A percentile compares a stretch with the other conserved stretches of the same genome.
Conservation (phyloP, 129 eudicot genomes). For the Chrysanthemum lavandulifolium region DNA sequence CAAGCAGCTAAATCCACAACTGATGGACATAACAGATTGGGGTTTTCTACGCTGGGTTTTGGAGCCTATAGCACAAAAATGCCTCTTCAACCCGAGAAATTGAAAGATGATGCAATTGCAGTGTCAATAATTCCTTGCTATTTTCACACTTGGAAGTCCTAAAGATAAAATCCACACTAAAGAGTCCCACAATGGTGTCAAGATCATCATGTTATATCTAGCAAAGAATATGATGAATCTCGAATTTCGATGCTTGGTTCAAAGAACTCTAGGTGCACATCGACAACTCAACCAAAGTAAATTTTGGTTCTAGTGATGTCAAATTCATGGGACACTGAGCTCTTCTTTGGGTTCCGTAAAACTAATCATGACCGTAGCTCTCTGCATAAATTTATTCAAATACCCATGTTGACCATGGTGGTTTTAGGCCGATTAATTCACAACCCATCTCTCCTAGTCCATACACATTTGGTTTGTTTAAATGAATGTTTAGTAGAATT, state of each 20-base stretch:
- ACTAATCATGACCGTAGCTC: not conserved
- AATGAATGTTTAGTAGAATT: too few species aligned
- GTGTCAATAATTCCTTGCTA: conserved; percentile 27
- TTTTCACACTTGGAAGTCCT: conserved; percentile 28
- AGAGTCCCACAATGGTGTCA: conserved; percentile 9
- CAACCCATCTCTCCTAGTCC: conserved; percentile 26
- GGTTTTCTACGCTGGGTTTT: conserved; percentile 29
- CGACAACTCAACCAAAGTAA: conserved; percentile 17
- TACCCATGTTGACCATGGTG: conserved; percentile 27
- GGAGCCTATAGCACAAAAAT: conserved; percentile 35
- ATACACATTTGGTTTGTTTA: too few species aligned
- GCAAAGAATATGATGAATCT: conserved; percentile 34
- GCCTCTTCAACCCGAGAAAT: conserved; percentile 21
- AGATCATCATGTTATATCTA: conserved; percentile 22
- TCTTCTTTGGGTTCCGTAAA: not conserved
- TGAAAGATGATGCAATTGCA: conserved; percentile 24
- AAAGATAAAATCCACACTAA: conserved; percentile 28
- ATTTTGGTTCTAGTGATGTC: not conserved
- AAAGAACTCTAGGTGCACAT: conserved; percentile 17
- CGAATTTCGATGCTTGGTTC: conserved; percentile 31
- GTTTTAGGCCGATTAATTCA: conserved; percentile 24
- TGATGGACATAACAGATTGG: conserved; percentile 34
- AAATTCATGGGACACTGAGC: too few species aligned
- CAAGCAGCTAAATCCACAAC: conserved; percentile 38
- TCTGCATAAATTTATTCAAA: not conserved